These are phyloP conservation scores for Paraconiothyrium sp. DNA, from an alignment of 2,329 filamentous ascomycete genomes.

Conservation along the genomic window DNA sequence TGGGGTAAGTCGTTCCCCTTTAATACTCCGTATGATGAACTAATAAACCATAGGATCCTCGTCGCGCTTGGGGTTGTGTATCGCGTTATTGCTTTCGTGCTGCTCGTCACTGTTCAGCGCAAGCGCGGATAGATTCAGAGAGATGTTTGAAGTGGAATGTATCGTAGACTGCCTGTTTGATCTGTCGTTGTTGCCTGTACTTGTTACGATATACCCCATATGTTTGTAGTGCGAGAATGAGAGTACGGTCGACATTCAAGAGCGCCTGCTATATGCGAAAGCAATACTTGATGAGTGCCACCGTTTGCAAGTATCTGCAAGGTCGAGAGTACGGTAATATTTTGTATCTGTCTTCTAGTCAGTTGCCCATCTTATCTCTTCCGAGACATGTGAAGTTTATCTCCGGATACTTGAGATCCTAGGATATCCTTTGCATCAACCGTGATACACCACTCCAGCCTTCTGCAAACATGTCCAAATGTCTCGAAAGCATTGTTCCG, in stretches of 20 bases:
- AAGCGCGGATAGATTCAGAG: constrained; percentile 3
- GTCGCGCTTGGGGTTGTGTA: constrained; percentile 15
- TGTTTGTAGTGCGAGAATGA: constrained; percentile 8
- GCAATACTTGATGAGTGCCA: not conserved
- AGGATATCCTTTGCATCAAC: not conserved
- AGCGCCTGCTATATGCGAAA: not conserved
- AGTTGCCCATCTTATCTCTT: not conserved
- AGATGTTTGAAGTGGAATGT: not conserved
- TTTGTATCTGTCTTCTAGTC: not conserved
- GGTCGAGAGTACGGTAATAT: not conserved
- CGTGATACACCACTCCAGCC: not conserved
- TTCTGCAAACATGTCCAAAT: too few relatives aligned
- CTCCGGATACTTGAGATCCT: not conserved
- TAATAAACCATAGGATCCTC: constrained; percentile 13
- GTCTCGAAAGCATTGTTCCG: too few relatives aligned
- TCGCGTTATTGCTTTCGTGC: constrained; percentile 16
- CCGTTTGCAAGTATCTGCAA: too few relatives aligned
- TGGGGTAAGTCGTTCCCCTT: constrained; percentile 33
- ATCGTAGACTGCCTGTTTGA: not conserved
- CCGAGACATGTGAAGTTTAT: not conserved
- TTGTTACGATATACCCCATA: constrained; percentile 11
- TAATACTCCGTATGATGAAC: not conserved
- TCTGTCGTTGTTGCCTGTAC: not conserved
- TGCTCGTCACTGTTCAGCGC: constrained; percentile 17
- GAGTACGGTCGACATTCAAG: not conserved